Evolutionary conservation across 2,329 filamentous ascomycete species (phyloP).

Genomic region (Neurospora sp.): DNA sequence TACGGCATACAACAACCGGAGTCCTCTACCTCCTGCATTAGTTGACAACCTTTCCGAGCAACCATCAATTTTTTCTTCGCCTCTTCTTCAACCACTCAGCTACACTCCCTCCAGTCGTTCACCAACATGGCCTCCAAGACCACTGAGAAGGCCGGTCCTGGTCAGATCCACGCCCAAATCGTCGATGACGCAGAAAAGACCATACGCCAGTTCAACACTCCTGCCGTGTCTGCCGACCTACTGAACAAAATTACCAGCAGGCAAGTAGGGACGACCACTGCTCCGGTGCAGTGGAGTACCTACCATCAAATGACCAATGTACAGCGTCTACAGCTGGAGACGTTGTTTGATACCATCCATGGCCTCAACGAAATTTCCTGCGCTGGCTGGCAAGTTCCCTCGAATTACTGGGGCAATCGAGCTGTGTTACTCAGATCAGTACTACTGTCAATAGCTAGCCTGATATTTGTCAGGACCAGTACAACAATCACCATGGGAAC

Average conservation of each 20-base stretch:
- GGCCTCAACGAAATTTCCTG: not conserved
- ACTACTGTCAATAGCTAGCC: not conserved
- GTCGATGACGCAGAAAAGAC: not conserved
- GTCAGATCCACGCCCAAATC: accelerated
- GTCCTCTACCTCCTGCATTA: no score
- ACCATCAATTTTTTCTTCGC: not conserved
- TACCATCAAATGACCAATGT: not conserved
- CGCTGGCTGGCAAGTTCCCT: no score
- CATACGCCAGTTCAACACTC: not conserved
- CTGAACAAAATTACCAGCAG: not conserved
- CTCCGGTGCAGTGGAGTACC: not conserved
- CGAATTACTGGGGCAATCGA: no score
- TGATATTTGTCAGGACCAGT: not conserved
- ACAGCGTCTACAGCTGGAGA: not conserved
- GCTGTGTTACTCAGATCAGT: not conserved
- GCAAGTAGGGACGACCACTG: accelerated
- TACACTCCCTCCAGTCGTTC: not conserved
- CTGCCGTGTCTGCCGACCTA: not conserved
- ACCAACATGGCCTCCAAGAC: not conserved
- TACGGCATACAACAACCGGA: no score
- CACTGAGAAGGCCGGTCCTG: accelerated
- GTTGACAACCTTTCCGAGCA: not conserved
- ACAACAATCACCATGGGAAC: not conserved
- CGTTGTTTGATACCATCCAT: not conserved
- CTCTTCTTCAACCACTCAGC: accelerated